A percentile compares a stretch with the other conserved stretches of the same genome.
Evolutionary conservation across 2,329 filamentous ascomycete species (phyloP).

Genomic region (Trichoderma polysporum): DNA sequence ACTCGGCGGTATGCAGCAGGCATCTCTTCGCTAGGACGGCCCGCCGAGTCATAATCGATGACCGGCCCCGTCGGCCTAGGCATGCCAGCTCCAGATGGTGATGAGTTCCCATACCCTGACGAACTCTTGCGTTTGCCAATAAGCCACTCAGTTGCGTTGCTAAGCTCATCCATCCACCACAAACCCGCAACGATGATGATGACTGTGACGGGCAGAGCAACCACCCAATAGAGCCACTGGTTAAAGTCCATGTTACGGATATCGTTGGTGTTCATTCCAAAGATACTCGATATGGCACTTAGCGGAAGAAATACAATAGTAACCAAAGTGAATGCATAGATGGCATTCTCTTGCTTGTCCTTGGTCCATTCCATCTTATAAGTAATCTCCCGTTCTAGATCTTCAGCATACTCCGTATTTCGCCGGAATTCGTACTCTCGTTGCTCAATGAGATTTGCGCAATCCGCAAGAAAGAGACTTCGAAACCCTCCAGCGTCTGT

Average conservation of each 20-base stretch:
- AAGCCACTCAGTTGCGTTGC: constrained; percentile 35
- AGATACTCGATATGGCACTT: constrained; percentile 47
- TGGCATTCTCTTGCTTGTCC: constrained; percentile 47
- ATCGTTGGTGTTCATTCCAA: constrained; percentile 55
- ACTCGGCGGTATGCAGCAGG: not conserved
- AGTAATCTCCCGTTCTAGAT: constrained; percentile 32
- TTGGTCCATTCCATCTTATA: constrained; percentile 43
- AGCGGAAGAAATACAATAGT: constrained; percentile 51
- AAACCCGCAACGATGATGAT: constrained; percentile 41
- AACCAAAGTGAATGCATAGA: constrained; percentile 51
- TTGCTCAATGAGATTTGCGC: constrained; percentile 38
- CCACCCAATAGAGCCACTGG: constrained; percentile 52
- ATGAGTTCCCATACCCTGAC: not conserved
- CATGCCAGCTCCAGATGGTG: not conserved
- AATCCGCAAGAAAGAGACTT: constrained; percentile 42
- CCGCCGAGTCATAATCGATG: not conserved
- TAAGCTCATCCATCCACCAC: constrained; percentile 45
- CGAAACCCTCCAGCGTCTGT: constrained; percentile 41
- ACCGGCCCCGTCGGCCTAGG: not conserved
- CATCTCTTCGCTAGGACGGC: not conserved
- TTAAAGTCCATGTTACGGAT: constrained; percentile 48
- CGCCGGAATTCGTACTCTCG: constrained; percentile 37
- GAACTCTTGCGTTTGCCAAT: constrained; percentile 22
- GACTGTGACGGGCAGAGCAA: constrained; percentile 47
- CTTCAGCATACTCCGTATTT: constrained; percentile 32